A percentile compares a stretch with the other conserved stretches of the same genome.
Evolutionary conservation across 306 rosid genomes (phyloP).

Genomic region (Vigna angularis): DNA sequence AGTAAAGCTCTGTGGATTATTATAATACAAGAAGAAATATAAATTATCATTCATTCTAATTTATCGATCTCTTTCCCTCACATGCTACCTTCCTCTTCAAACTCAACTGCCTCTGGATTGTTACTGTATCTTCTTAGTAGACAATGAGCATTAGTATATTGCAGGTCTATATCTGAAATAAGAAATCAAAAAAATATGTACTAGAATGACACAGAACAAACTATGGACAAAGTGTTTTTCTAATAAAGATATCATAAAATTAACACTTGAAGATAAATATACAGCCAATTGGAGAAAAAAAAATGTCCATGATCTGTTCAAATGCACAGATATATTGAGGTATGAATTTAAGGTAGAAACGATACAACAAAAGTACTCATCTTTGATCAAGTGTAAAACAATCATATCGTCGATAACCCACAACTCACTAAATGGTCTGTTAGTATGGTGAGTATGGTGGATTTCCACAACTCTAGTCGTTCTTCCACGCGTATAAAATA

Average conservation of each 20-base stretch:
- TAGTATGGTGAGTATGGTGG: conserved; percentile 63
- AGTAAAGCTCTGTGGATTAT: not conserved
- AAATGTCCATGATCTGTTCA: conserved; percentile 57
- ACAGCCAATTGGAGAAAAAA: conserved; percentile 60
- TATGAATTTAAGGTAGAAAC: conserved; percentile 44
- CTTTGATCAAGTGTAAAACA: conserved; percentile 53
- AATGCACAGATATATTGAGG: conserved; percentile 57
- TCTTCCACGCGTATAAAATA: conserved; percentile 94
- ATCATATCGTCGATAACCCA: conserved; percentile 56
- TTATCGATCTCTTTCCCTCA: conserved; percentile 14
- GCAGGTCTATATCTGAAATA: not conserved
- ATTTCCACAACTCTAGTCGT: conserved; percentile 58
- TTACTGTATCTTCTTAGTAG: not conserved
- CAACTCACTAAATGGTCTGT: conserved; percentile 66
- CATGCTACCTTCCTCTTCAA: conserved; percentile 35
- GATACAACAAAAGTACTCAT: conserved; percentile 58
- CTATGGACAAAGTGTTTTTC: conserved; percentile 10
- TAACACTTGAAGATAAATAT: conserved; percentile 65
- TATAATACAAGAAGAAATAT: not conserved
- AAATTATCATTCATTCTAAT: not conserved
- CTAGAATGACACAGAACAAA: conserved; percentile 28
- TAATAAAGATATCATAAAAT: conserved; percentile 51
- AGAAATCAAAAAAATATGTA: not conserved
- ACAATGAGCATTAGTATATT: conserved; percentile 16
- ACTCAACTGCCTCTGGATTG: conserved; percentile 48